Percentiles rank a stretch among this genome's conserved stretches.
Evolutionary conservation across 176 grass and related monocot species (phyloP).

Genomic region (Eleusine indica): DNA sequence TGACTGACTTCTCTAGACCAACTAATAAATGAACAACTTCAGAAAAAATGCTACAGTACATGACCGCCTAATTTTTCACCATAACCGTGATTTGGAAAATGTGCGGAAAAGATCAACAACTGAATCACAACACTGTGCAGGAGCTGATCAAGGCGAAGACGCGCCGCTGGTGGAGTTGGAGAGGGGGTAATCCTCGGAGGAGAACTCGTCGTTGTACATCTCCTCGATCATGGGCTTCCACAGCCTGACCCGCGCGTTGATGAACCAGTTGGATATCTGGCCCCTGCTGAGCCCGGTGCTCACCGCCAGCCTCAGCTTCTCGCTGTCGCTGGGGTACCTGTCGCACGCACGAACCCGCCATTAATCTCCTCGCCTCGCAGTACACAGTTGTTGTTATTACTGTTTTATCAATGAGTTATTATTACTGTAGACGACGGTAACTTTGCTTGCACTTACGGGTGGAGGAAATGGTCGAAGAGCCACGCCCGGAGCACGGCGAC

Average conservation of each 20-base stretch:
- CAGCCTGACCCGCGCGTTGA: conserved; percentile 88
- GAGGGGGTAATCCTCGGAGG: conserved; percentile 40
- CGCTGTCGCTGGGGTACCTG: conserved; percentile 86
- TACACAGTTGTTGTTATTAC: not conserved
- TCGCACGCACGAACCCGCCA: conserved; percentile 3
- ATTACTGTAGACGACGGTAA: no score
- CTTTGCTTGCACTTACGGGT: conserved; percentile 65
- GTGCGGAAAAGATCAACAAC: not conserved
- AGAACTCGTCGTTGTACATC: conserved; percentile 93
- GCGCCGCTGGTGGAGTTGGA: conserved; percentile 9
- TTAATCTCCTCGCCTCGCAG: not conserved
- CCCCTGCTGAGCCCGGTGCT: conserved; percentile 76
- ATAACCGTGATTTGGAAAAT: not conserved
- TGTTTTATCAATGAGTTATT: not conserved
- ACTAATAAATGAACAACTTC: not conserved
- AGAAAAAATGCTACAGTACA: not conserved
- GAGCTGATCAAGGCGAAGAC: conserved; percentile 16
- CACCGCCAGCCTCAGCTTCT: conserved; percentile 88
- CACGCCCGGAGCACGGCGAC: conserved; percentile 82
- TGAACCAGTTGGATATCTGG: conserved; percentile 99
- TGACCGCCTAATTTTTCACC: not conserved
- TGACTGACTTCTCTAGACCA: not conserved
- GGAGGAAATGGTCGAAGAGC: conserved; percentile 94
- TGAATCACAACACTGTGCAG: not conserved
- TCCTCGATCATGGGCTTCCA: conserved; percentile 99